Percentiles rank a stretch among this genome's conserved stretches.
Conservation (phyloP, 345 rosid species). For the Lepidium sativum region DNA sequence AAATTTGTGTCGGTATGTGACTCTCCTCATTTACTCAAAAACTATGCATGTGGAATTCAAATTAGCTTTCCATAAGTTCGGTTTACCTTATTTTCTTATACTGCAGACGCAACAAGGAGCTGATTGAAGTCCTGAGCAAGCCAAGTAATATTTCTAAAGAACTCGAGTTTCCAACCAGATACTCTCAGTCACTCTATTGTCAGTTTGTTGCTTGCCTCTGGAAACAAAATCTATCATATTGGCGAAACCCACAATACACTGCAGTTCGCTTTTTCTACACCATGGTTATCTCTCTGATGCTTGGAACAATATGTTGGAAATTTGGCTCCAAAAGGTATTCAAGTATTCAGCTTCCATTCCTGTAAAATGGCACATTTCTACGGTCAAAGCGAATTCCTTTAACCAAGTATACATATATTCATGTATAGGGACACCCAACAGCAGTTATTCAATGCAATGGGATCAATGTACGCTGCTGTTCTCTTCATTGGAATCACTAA, state of each 20-base stretch:
- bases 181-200: constrained; percentile 58
- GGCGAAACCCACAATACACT: constrained; percentile 95
- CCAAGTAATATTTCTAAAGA: constrained; percentile 58
- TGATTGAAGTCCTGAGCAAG: constrained; percentile 69
- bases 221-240: constrained; percentile 94
- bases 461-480: constrained; percentile 87
- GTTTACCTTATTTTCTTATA: constrained; percentile 17
- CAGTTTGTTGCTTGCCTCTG: constrained; percentile 90
- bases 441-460: constrained; percentile 88
- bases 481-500: constrained; percentile 88
- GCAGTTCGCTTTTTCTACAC: constrained; percentile 98
- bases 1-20: constrained; percentile 56
- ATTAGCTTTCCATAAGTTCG: neutral
- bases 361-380: neutral
- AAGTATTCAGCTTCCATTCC: neutral
- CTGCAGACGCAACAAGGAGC: constrained; percentile 57
- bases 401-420: neutral
- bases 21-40: neutral
- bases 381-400: neutral
- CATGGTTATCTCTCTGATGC: constrained; percentile 80
- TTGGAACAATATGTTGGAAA: constrained; percentile 96
- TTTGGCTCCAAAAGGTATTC: constrained; percentile 82
- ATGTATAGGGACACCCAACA: constrained; percentile 61
- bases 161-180: constrained; percentile 72
- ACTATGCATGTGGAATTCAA: neutral